These are phyloP conservation scores for Mycena vitilis DNA, from an alignment of 768 basidiomycete genomes.

Conservation along the genomic window DNA sequence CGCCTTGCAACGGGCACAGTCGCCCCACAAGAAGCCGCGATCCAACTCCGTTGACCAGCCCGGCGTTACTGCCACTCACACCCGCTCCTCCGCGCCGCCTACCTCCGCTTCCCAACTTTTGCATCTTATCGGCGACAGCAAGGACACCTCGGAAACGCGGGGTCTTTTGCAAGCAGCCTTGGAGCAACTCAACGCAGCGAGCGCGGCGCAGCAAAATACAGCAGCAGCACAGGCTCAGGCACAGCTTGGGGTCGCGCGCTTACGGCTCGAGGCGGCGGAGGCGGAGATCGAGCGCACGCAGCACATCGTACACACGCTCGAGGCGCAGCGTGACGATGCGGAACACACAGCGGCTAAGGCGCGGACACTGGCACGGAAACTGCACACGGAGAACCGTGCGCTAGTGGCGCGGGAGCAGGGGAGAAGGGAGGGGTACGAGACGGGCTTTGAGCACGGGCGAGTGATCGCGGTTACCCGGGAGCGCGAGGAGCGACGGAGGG, in stretches of 20 bases:
- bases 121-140: constrained; percentile 14
- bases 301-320: constrained; percentile 12
- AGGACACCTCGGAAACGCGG: constrained; percentile 11
- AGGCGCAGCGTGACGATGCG: constrained; percentile 31
- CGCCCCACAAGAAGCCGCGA: constrained; percentile 9
- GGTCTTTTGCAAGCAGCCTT: constrained; percentile 14
- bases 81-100: constrained; percentile 17
- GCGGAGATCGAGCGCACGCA: constrained; percentile 21
- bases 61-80: background rate
- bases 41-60: constrained; percentile 7
- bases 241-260: constrained; percentile 13
- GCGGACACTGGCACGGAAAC: constrained; percentile 62
- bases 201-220: constrained; percentile 16
- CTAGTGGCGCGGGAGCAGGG: constrained; percentile 69
- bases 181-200: constrained; percentile 24
- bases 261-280: constrained; percentile 26
- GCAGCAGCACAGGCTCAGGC: constrained; percentile 22
- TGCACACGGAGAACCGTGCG: constrained; percentile 65
- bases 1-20: background rate
- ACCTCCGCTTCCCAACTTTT: constrained; percentile 16
- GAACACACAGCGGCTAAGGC: constrained; percentile 52
- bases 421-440: constrained; percentile 54
- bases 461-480: constrained; percentile 28
- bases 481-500: constrained; percentile 7
- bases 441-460: constrained; percentile 64